Evolutionary conservation across 2,329 filamentous ascomycete genomes (phyloP), one percentile per base, ranked within the genome.

Genomic region (Venturia oleaginea): DNA sequence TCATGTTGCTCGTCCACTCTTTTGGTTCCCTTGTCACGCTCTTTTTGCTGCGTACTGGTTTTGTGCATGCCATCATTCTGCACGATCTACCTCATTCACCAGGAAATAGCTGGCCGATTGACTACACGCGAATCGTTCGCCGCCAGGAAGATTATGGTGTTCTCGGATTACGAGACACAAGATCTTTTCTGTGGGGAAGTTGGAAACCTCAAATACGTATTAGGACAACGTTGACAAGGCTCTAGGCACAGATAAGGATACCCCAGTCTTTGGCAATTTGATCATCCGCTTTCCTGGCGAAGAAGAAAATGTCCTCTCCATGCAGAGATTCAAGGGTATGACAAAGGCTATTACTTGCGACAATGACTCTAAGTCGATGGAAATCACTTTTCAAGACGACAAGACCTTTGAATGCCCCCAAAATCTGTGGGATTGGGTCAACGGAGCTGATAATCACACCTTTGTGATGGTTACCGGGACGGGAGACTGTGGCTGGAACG

Each of bases 101-200:
- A 32, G 61, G n/a, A n/a, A 5, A 42, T 11, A 57, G 22, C 5
- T 57, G 7, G 24, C 37, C 24, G 3, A 17, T 43, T 6, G 30
- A 11, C 8, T 15, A 4, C 42, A 15, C 42, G 5, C 42, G 42
- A 13, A 15, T 6, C 5, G 15, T 17, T n/a, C 5, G 42, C 42
- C 42, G 42, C 42, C 42, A 43, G 42, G 42, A 43, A n/a, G 42
- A 43, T 43, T 43, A 13, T 43, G 42, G 42, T 13, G 65, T 38
- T 3, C 51, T 70, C 24, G 65, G 69, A n/a, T 65, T 69, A 8
- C 57, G 62, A 55, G 63, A 37, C 38, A 34, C 24, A 38, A 68
- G 69, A 57, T 68, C 66, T 3, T 70, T 69, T 55, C 59, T 69
- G 30, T 70, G 70, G 68, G 69, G 68, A 57, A 67, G 67, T 69